Evolutionary conservation across 75 land plant genomes (phyloP), one percentile per base, ranked within the genome.

Genomic region (Pinus tabuliformis): DNA sequence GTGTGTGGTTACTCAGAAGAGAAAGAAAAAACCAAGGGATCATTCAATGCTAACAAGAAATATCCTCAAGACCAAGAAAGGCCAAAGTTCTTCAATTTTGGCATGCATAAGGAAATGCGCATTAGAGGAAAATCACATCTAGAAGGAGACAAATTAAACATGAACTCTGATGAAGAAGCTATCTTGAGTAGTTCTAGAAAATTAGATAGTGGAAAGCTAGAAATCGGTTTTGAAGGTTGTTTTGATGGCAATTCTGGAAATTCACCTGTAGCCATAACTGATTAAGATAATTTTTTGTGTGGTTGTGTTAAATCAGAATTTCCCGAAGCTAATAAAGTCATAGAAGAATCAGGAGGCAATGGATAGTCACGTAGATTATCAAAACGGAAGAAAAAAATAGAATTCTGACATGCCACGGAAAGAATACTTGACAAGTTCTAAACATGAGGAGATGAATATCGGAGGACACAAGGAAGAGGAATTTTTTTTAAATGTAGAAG

Each of bases 361-460:
- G 45, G 12, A 17, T 52, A 39, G 20, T 21, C 20, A 6, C 20
- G 2, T 45, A 39, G 21, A 37, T 37, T 66, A 39, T 66, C 71
- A 3, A 66, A 39, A 11, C 39, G 49, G 71, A 66, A 39, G 20
- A 21, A 39, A 66, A 66, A 18, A 66, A n/a, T 3, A 20, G 3
- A 66, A 66, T n/a, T 39, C 17, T 66, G 71, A 66, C 33, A 0
- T 66, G 71, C 52, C 21, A 66, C 37, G 71, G 33, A 36, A 66
- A 66, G 71, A 66, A 66, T 66, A 66, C n/a, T 39, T 39, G 22
- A 66, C 71, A 20, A 66, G 71, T 22, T 66, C 71, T 66, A 66
- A 66, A 42, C 49, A 39, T 5, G 45, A 20, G 1, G n/a, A 66
- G 71, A 20, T 20, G 9, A 66, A 66, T 66, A 39, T 66, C 8